Conservation (phyloP, 257 asterid species). For the Solanum lycopersicoides region DNA sequence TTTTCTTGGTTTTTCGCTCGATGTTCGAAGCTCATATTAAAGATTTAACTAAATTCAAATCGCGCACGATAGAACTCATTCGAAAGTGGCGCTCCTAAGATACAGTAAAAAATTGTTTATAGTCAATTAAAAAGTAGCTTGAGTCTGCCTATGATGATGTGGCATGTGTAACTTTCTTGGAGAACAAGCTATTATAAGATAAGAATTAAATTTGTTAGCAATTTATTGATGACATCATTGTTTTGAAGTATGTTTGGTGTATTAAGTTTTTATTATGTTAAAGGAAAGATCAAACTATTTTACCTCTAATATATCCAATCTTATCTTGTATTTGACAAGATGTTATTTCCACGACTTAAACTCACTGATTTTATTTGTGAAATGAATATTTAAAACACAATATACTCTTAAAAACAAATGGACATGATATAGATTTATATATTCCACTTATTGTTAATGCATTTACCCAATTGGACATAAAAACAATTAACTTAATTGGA, state of each 20-base stretch:
- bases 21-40: no score
- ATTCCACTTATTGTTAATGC: no score
- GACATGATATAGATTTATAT: no score
- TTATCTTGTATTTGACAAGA: neutral
- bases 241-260: neutral
- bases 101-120: neutral
- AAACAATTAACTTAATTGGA: neutral
- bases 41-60: no score
- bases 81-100: rapidly evolving
- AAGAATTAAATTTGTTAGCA: neutral
- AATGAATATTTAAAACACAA: neutral
- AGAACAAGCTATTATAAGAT: neutral
- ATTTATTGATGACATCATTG: neutral
- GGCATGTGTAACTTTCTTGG: neutral
- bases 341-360: neutral
- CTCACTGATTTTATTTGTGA: neutral
- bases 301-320: neutral
- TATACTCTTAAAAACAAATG: no score
- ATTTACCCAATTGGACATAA: neutral
- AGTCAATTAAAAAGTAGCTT: neutral
- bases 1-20: no score
- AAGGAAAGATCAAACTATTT: neutral
- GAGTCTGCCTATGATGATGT: neutral
- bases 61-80: rapidly evolving
- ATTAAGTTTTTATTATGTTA: neutral